Evolutionary conservation across 2,329 filamentous ascomycete genomes (phyloP).

Genomic region (Magnaporthiopsis incrustans): DNA sequence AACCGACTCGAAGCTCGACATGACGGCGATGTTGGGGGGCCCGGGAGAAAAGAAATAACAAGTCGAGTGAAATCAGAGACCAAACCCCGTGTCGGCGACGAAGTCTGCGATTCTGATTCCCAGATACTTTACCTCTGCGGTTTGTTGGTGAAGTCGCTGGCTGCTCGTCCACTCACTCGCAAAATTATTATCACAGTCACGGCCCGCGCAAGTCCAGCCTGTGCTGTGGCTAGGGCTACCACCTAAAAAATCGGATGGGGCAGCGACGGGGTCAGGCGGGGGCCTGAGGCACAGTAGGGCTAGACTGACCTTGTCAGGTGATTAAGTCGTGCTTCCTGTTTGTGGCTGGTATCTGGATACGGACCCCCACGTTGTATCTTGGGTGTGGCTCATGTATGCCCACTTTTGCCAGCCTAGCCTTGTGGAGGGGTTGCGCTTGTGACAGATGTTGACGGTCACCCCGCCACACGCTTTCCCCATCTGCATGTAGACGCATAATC

Average conservation of each 20-base stretch:
- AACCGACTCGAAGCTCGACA: conserved; percentile 64
- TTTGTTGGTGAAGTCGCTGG: conserved; percentile 10
- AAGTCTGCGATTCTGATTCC: conserved; percentile 13
- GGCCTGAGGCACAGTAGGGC: conserved; percentile 7
- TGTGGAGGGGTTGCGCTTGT: neutral
- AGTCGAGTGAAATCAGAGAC: conserved; percentile 11
- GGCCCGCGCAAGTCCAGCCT: neutral
- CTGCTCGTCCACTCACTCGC: conserved; percentile 7
- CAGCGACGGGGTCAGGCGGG: conserved; percentile 1
- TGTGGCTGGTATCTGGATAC: neutral
- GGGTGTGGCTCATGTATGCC: neutral
- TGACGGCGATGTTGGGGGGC: conserved; percentile 28
- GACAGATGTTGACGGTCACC: neutral
- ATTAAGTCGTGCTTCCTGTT: neutral
- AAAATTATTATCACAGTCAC: conserved; percentile 7
- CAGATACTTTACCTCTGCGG: conserved; percentile 7
- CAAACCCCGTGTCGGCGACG: conserved; percentile 17
- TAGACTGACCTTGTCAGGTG: conserved; percentile 7
- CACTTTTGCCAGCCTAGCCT: no score
- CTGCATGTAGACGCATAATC: neutral
- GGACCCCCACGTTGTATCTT: no score
- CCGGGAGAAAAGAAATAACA: neutral
- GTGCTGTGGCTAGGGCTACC: conserved; percentile 6
- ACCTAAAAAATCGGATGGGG: neutral
- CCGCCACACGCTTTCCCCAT: neutral